phyloP scores from a whole-genome alignment of 2,329 filamentous ascomycete species.

The Beauveria scarabaeidicola region DNA sequence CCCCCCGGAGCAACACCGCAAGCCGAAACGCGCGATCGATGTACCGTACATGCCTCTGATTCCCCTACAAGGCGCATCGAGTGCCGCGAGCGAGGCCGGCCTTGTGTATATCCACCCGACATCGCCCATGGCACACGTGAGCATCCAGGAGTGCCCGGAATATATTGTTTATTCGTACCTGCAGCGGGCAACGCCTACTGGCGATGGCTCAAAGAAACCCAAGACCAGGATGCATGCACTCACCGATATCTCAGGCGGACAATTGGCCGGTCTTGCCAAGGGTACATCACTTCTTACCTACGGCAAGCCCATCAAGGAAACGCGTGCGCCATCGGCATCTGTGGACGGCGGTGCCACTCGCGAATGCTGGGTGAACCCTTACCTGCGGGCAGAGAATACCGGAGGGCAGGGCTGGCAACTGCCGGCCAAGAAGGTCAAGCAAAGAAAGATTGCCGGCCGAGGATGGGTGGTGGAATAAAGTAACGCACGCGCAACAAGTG shows the following conservation, averaged over 20 bases:
- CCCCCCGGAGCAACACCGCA: conserved; percentile 57
- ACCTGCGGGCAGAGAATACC: conserved; percentile 58
- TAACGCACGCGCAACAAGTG: not conserved
- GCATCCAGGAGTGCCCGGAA: conserved; percentile 66
- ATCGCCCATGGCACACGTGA: conserved; percentile 66
- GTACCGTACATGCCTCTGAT: conserved; percentile 85
- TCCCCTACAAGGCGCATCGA: conserved; percentile 43
- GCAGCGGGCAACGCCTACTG: conserved; percentile 54
- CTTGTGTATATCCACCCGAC: conserved; percentile 83
- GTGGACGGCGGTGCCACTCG: conserved; percentile 37
- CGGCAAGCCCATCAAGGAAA: conserved; percentile 86
- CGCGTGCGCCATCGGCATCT: conserved; percentile 35
- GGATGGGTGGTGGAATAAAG: conserved; percentile 64
- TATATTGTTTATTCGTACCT: conserved; percentile 85
- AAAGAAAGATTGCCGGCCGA: conserved; percentile 62
- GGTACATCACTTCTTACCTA: conserved; percentile 77
- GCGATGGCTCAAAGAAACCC: conserved; percentile 45
- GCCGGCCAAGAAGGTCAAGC: conserved; percentile 74
- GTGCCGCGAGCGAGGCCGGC: conserved; percentile 41
- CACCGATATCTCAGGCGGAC: conserved; percentile 65
- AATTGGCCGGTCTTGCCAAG: conserved; percentile 71
- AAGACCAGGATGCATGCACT: conserved; percentile 85
- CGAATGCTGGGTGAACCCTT: conserved; percentile 78
- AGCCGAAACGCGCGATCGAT: conserved; percentile 79
- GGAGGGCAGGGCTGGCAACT: conserved; percentile 73